phyloP scores from a whole-genome alignment of 208 protist genomes.

The Trypanosoma cruzi region DNA sequence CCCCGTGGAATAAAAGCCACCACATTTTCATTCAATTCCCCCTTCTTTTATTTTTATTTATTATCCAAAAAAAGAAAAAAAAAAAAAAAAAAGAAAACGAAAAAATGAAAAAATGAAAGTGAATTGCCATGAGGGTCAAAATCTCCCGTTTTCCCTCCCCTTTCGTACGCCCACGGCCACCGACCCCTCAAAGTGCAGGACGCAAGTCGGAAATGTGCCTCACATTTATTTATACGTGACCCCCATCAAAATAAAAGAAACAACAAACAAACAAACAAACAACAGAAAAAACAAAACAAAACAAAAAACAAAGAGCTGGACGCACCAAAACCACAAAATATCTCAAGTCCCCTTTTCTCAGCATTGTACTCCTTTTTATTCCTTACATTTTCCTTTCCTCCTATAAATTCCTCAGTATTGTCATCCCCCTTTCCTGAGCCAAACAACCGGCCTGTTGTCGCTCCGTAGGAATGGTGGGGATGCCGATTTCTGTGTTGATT shows the following conservation, averaged over 20 bases:
- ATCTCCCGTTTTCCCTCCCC: neutral
- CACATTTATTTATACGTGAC: neutral
- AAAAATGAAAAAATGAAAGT: neutral
- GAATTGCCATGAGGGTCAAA: neutral
- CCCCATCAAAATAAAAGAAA: neutral
- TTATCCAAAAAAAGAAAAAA: too few relatives aligned
- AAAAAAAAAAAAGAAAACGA: neutral
- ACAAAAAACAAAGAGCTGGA: too few relatives aligned
- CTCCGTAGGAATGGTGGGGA: too few relatives aligned
- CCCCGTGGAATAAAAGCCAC: neutral
- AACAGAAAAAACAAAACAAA: too few relatives aligned
- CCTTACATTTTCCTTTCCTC: neutral
- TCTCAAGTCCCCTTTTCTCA: constrained; percentile 1
- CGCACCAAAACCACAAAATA: too few relatives aligned
- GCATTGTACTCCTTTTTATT: neutral
- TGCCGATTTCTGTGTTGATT: too few relatives aligned
- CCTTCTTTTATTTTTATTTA: neutral
- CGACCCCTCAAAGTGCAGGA: neutral
- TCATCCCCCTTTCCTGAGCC: too few relatives aligned
- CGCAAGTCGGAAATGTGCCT: neutral
- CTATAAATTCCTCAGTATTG: too few relatives aligned
- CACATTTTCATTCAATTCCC: neutral
- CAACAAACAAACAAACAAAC: neutral
- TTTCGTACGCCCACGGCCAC: neutral
- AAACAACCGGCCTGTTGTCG: too few relatives aligned